phyloP scores from a whole-genome alignment of 2,329 filamentous ascomycete species.

The Alternaria ethzedia region DNA sequence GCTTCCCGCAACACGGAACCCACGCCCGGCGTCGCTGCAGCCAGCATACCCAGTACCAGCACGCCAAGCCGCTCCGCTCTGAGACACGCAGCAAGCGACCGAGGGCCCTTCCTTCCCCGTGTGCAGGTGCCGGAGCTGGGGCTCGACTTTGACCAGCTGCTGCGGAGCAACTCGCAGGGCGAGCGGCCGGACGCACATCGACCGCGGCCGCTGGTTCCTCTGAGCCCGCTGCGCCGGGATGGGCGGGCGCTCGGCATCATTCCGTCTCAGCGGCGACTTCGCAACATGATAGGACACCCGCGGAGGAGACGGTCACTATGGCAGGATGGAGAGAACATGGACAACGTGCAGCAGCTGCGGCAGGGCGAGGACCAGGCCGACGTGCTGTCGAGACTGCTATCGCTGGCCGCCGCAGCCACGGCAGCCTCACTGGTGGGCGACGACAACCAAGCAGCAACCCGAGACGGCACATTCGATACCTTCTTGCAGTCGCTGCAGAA shows the following conservation, averaged over 20 bases:
- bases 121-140: slow-evolving; percentile 47
- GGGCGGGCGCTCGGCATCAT: slow-evolving; percentile 45
- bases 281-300: slow-evolving; percentile 52
- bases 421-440: slow-evolving; percentile 70
- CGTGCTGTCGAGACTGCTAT: slow-evolving; percentile 66
- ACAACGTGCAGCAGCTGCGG: slow-evolving; percentile 46
- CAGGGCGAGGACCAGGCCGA: slow-evolving; percentile 67
- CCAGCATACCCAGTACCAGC: slow-evolving; percentile 23
- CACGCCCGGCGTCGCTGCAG: slow-evolving; percentile 17
- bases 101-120: slow-evolving; percentile 40
- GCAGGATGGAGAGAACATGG: slow-evolving; percentile 34
- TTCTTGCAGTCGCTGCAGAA: slow-evolving; percentile 69
- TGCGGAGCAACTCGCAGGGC: slow-evolving; percentile 19
- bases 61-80: slow-evolving; percentile 26
- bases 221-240: slow-evolving; percentile 36
- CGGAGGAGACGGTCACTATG: slow-evolving; percentile 61
- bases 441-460: slow-evolving; percentile 60
- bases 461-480: slow-evolving; percentile 68
- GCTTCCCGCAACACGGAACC: slow-evolving; percentile 24
- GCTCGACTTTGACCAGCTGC: slow-evolving; percentile 47
- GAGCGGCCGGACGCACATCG: slow-evolving; percentile 25
- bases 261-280: slow-evolving; percentile 46
- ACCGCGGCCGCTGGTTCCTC: slow-evolving; percentile 23
- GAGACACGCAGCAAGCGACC: slow-evolving; percentile 34
- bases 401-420: slow-evolving; percentile 68